These are phyloP conservation scores for Arthrobotrys sphaeroides DNA, from an alignment of 2,329 filamentous ascomycete genomes.

Conservation along the genomic window DNA sequence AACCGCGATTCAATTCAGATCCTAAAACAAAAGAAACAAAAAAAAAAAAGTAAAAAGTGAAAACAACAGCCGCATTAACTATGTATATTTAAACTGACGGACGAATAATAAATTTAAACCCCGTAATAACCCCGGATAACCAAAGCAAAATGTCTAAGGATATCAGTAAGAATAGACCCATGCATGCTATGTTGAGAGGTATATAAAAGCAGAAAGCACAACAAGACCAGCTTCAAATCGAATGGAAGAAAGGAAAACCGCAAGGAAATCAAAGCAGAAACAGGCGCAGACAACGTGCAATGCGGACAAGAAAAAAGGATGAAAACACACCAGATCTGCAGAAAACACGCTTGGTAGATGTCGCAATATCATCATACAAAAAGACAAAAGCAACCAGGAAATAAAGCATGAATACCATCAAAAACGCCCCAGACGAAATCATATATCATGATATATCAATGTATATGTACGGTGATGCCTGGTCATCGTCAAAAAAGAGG, in stretches of 20 bases:
- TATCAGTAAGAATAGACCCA: slow-evolving; percentile 39
- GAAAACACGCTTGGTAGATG: slow-evolving; percentile 17
- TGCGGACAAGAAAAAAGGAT: not conserved
- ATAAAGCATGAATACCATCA: slow-evolving; percentile 26
- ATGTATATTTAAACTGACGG: not conserved
- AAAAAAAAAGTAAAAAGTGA: no score
- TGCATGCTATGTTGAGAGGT: slow-evolving; percentile 39
- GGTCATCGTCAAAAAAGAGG: slow-evolving; percentile 30
- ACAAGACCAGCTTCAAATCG: slow-evolving; percentile 10
- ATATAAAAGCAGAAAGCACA: slow-evolving; percentile 2
- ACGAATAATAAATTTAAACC: not conserved
- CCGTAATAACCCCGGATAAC: slow-evolving; percentile 4
- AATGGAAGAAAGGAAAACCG: not conserved
- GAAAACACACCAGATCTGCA: slow-evolving; percentile 16
- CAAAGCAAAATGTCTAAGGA: slow-evolving; percentile 33
- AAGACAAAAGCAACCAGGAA: slow-evolving; percentile 21
- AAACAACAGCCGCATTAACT: no score
- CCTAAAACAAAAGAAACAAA: not conserved
- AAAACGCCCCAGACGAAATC: slow-evolving; percentile 51
- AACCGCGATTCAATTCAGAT: not conserved
- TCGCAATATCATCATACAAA: slow-evolving; percentile 15
- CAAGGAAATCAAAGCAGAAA: not conserved
- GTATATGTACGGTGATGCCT: slow-evolving; percentile 55
- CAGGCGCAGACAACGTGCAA: not conserved
- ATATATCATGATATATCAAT: slow-evolving; percentile 53